Percentiles rank a stretch among this genome's conserved stretches.
Conservation (phyloP, 768 basidiomycete genomes). For the Mycena pura region DNA sequence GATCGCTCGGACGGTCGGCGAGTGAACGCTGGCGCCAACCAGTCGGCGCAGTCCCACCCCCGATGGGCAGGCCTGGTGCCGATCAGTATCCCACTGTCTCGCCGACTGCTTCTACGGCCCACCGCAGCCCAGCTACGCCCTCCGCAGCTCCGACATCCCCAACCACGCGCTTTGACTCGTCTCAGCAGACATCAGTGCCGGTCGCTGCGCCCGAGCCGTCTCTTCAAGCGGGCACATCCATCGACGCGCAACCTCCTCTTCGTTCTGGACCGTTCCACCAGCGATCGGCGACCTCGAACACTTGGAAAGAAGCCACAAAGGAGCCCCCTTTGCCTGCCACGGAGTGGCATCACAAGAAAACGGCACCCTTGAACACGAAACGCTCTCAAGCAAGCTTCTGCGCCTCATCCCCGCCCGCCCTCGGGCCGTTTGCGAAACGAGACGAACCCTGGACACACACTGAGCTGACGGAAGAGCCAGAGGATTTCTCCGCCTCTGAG, state of each 20-base stretch:
- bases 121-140: not conserved
- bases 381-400: constrained; percentile 6
- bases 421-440: not conserved
- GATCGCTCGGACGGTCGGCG: constrained; percentile 5
- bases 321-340: too few species aligned
- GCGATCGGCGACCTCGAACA: not conserved
- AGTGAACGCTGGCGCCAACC: not conserved
- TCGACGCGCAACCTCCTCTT: not conserved
- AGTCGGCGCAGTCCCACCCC: not conserved
- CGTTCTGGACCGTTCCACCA: not conserved
- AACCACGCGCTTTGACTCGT: not conserved
- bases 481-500: not conserved
- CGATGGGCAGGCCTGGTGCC: not conserved
- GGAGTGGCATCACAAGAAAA: too few species aligned
- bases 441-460: not conserved
- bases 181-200: not conserved
- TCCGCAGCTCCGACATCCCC: not conserved
- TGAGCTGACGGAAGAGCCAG: constrained; percentile 3
- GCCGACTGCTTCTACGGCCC: not conserved
- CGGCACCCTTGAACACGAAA: not conserved
- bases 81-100: not conserved
- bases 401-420: not conserved
- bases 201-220: not conserved
- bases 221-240: too few species aligned
- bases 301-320: not conserved